Base-by-base conservation (phyloP, 345 rosid genomes). In the Salix koriyanagi region DNA sequence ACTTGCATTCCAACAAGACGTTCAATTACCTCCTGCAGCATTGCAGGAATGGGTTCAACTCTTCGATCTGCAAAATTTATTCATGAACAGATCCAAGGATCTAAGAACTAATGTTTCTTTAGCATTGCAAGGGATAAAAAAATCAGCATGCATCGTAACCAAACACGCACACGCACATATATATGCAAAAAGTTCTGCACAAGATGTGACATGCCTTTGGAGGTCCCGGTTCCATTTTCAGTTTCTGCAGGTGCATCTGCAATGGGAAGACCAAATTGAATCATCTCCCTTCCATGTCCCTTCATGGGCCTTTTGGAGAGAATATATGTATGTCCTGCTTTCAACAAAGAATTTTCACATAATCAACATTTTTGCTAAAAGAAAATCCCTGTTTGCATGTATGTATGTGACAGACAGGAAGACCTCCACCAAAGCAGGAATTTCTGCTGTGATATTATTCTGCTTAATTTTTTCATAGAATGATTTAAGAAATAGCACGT, bases 241-340 rank as follows among this genome's bases (percentile, higher is more conserved):
- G 86, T 94, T 80, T 93, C 98, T 21, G 85, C 84, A 48, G 93
- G 94, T 67, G 82, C 82, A 81, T 96, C 97, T 6, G 83, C 92
- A 65, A 94, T 88, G 34, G 97, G 95, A 42, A 89, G 83, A 70
- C 99, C 99, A 39, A 96, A 77, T 54, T 96, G 99, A 83, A 96
- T 94, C 88, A 86, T 89, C 92, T 93, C 99, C 61, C 98, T 90
- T 52, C 99, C 99, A 77, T 83, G 99, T 79, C 98, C 99, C 80
- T 84, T 92, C 81, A 81, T 87, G 48, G 98, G 99, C 77, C 93
- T 86, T 85, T 89, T 93, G 26, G 89, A 84, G 65, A 74, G 80
- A 76, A 89, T 81, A 85, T 89, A 96, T 56, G 94, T 85, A 54
- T 87, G 95, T 79, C 97, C 99, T 93, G 92, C 77, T 80, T 86